Evolutionary conservation across 768 basidiomycete species (phyloP), one percentile per base, ranked within the genome.

Genomic region (Mycena maculata): DNA sequence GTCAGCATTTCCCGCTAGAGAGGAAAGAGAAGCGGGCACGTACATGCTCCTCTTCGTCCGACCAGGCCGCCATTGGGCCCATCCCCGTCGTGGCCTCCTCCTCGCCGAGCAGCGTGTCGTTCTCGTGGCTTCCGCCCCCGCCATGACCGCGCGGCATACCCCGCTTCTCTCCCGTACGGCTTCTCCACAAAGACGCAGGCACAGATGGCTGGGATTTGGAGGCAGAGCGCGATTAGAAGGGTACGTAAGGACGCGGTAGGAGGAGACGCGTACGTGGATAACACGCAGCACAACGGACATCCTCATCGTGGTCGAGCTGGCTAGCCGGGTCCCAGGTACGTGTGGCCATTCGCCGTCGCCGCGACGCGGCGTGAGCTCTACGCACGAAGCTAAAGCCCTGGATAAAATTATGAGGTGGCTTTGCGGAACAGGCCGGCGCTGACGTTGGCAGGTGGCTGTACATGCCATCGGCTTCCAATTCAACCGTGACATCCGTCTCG

Each of bases 201-300:
- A 94, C 75, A 98, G 77, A 82, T 97, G 95, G 80, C 99, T 99
- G 38, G 95, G 95, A 99, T 83, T 84, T 99, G 96, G 36, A 99
- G 84, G 79, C 95, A 99, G 70, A 98, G 84, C 11, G 98, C 96
- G 76, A 99, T 72, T 49, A 68, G 52, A 30, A 23, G 54, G 22
- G 28, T 39, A 48, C 45, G 38, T 50, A 27, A n/a, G n/a, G n/a
- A n/a, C n/a, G 39, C n/a, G 23, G 23, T 62, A 52, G 41, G 58
- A 41, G 30, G 33, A 38, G 50, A 48, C 20, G 52, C 55, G 81
- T 81, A 98, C 97, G 78, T 99, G 97, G 66, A 93, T 92, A 71
- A 99, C 96, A 77, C 98, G n/a, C n/a, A n/a, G n/a, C n/a, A n/a
- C n/a, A n/a, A n/a, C n/a, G n/a, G n/a, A n/a, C n/a, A n/a, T n/a